Evolutionary conservation across 495 filamentous ascomycete genomes (phyloP).

Genomic region (Penicillium lividum): DNA sequence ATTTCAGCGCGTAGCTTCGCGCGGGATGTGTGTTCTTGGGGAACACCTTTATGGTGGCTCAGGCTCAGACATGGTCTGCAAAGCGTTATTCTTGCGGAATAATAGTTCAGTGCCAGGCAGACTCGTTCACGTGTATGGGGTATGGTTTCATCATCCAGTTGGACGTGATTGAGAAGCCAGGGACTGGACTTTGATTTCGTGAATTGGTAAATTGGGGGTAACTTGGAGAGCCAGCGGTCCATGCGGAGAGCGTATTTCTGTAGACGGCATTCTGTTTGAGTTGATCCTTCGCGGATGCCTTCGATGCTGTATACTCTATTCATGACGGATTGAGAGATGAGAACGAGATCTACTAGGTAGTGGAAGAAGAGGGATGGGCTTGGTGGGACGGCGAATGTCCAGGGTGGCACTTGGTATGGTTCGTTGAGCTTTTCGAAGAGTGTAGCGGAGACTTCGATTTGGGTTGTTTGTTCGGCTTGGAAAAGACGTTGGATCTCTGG

Average conservation of each 20-base stretch:
- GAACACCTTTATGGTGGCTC: not conserved
- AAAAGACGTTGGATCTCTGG: conserved; percentile 25
- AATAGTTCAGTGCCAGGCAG: conserved; percentile 1
- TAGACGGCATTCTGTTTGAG: not conserved
- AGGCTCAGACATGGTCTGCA: conserved; percentile 1
- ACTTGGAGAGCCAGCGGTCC: conserved; percentile 4
- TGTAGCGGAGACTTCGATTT: not conserved
- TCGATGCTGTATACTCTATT: not conserved
- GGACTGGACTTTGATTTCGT: not conserved
- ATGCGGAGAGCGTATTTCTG: conserved; percentile 1
- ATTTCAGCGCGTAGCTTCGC: not conserved
- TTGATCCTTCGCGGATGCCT: not conserved
- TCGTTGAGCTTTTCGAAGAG: not conserved
- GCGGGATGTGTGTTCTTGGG: not conserved
- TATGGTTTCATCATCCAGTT: not conserved
- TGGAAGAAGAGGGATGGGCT: conserved; percentile 1
- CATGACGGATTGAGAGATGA: not conserved
- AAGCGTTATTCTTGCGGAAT: not conserved
- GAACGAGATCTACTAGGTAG: not conserved
- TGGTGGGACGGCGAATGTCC: not conserved
- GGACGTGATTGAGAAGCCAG: not conserved
- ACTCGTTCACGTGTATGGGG: not conserved
- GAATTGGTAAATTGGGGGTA: not conserved
- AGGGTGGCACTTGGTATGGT: not conserved
- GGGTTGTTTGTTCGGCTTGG: not conserved